Evolutionary conservation across 108 stramenopile species (phyloP), one percentile per base, ranked within the genome.

Genomic region (Heterococcus sp.): DNA sequence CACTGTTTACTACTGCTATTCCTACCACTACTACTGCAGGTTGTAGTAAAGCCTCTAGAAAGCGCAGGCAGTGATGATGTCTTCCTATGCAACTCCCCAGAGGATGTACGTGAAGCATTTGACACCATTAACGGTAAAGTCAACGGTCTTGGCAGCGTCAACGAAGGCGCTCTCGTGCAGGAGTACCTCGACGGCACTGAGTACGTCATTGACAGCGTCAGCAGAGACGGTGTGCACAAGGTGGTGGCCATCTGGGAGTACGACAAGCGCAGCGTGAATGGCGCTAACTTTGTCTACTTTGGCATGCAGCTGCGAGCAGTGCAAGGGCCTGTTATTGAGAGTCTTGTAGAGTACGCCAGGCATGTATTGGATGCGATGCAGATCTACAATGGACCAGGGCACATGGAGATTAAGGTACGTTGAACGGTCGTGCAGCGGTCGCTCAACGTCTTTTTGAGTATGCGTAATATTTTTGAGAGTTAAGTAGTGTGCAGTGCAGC

Each of bases 161-260:
- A 86, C 34, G 85, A 92, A 11, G 88, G 87, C 37, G 94, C 96
- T 38, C 87, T 94, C 21, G 74, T 90, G 28, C 93, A 94, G 65
- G 95, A 96, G 76, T 95, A 93, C 73, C 75, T 95, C 64, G 74
- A 89, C 11, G 96, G 96, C 21, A 83, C 74, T 34, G 97, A 98
- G 85, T 96, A 92, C 78, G 95, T 95, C 5, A 82, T 96, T 2
- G 97, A 98, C 80, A 87, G 90, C 3, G 96, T 98, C 1, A 87
- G 88, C 71, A 87, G 89, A 2, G 86, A 94, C 83, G 95, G 94
- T 1, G 92, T 90, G 26, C 91, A 93, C 77, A 95, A 95, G 75
- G 89, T 94, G 40, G 92, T 93, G 32, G 97, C 95, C 3, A 76
- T 98, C 27, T 97, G 96, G 96, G 91, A 92, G 27, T 95, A 94